phyloP scores from a whole-genome alignment of 352 stramenopile species.

The Globisporangium splendens region DNA sequence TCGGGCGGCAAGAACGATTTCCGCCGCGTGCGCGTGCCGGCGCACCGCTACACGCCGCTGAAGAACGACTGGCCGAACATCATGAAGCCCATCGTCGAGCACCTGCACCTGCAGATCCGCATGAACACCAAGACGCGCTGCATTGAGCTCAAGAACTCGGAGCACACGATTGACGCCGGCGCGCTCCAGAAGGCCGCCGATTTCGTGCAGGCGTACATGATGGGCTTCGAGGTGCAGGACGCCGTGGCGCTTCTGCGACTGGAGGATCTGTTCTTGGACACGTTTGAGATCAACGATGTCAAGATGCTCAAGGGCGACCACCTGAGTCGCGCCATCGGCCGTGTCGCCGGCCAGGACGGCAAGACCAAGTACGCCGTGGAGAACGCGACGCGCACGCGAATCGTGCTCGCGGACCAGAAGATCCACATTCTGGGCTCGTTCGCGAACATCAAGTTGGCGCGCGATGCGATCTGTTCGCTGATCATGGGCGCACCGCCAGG shows the following conservation, averaged over 20 bases:
- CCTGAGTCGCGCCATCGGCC: conserved; percentile 97
- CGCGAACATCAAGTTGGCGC: conserved; percentile 98
- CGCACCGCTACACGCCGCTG: conserved; percentile 98
- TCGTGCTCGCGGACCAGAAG: conserved; percentile 97
- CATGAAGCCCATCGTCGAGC: conserved; percentile 98
- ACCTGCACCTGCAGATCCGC: conserved; percentile 97
- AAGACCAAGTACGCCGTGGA: conserved; percentile 99
- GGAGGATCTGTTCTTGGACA: conserved; percentile 98
- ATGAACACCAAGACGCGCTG: conserved; percentile 99
- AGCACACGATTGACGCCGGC: conserved; percentile 91
- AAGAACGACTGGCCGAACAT: conserved; percentile 99
- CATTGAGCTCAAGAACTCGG: conserved; percentile 97
- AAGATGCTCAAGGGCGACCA: conserved; percentile 98
- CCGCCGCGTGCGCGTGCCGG: conserved; percentile 93
- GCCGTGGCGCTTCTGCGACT: conserved; percentile 97
- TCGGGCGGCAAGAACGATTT: conserved; percentile 93
- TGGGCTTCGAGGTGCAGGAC: conserved; percentile 99
- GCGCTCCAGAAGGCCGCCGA: conserved; percentile 96
- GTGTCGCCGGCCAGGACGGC: conserved; percentile 97
- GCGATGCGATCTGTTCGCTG: conserved; percentile 85
- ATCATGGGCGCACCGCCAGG: conserved; percentile 97
- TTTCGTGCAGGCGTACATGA: conserved; percentile 99
- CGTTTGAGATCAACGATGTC: conserved; percentile 98
- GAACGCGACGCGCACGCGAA: conserved; percentile 98
- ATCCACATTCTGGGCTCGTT: conserved; percentile 99